Conservation (phyloP, 805 yeast species). For the Candida chilensis region DNA sequence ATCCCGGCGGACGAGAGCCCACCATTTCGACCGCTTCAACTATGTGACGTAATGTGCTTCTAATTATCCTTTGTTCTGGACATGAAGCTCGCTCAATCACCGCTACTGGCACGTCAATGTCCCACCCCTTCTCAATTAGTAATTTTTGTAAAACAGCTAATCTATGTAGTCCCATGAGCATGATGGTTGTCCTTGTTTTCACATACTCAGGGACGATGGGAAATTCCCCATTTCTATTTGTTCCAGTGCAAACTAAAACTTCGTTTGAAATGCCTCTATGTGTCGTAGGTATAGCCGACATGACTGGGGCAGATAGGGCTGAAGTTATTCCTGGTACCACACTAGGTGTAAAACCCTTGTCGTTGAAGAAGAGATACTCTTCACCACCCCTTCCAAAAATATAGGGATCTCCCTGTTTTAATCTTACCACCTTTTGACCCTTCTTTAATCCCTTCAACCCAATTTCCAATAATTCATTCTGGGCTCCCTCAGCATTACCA, state of each 20-base stretch:
- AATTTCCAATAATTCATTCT: constrained; percentile 23
- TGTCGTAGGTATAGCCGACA: constrained; percentile 30
- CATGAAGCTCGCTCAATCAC: constrained; percentile 33
- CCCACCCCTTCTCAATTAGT: constrained; percentile 21
- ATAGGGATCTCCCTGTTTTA: constrained; percentile 38
- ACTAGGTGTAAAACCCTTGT: constrained; percentile 22
- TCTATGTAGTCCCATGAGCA: constrained; percentile 33
- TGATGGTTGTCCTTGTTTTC: constrained; percentile 26
- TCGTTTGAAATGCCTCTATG: constrained; percentile 37
- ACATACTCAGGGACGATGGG: constrained; percentile 30
- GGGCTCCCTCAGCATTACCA: constrained; percentile 36
- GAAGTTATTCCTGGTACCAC: constrained; percentile 35
- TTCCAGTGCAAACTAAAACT: constrained; percentile 37
- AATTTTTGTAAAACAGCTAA: constrained; percentile 24
- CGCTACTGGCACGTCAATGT: constrained; percentile 26
- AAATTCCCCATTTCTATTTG: constrained; percentile 31
- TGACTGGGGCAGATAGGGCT: constrained; percentile 33
- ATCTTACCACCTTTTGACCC: constrained; percentile 28
- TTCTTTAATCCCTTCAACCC: constrained; percentile 22
- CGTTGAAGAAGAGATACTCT: constrained; percentile 23
- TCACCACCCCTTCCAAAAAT: constrained; percentile 41
- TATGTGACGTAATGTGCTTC: constrained; percentile 22
- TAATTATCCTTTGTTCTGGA: constrained; percentile 29
- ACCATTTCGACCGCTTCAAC: constrained; percentile 25
- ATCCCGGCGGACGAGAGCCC: constrained; percentile 36